Conservation (phyloP, 768 basidiomycete genomes). For the Mycena floridula region DNA sequence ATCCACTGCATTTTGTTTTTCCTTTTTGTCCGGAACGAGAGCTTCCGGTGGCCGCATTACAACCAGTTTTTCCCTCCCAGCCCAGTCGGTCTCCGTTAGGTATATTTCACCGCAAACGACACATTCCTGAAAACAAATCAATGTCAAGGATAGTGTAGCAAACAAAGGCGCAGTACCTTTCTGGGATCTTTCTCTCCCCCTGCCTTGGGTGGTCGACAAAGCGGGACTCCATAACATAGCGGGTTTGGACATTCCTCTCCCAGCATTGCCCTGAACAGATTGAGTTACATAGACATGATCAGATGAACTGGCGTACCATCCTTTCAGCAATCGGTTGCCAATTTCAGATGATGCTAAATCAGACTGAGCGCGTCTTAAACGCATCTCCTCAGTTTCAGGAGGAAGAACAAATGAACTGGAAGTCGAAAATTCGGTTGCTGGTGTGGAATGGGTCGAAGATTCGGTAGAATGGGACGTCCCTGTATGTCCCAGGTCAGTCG, state of each 20-base stretch:
- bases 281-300: too few species aligned
- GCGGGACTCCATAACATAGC: conserved; percentile 74
- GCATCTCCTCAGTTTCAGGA: conserved; percentile 58
- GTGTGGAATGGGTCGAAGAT: conserved; percentile 44
- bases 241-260: conserved; percentile 74
- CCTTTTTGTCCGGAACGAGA: too few species aligned
- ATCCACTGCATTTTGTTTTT: too few species aligned
- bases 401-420: conserved; percentile 57
- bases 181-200: conserved; percentile 55
- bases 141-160: conserved; percentile 2
- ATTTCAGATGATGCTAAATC: conserved; percentile 77
- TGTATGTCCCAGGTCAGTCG: too few species aligned
- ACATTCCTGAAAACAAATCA: conserved; percentile 51
- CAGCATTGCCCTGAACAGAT: too few species aligned
- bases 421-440: conserved; percentile 70
- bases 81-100: conserved; percentile 42
- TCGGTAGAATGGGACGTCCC: not conserved
- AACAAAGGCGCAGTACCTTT: conserved; percentile 43
- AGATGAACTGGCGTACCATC: too few species aligned
- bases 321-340: conserved; percentile 63
- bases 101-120: conserved; percentile 69
- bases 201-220: conserved; percentile 69
- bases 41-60: too few species aligned
- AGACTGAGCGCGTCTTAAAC: conserved; percentile 72
- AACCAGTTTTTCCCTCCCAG: conserved; percentile 43